Evolutionary conservation across 1,284 basidiomycete species (phyloP).

Genomic region (Porogramme epimiltina): DNA sequence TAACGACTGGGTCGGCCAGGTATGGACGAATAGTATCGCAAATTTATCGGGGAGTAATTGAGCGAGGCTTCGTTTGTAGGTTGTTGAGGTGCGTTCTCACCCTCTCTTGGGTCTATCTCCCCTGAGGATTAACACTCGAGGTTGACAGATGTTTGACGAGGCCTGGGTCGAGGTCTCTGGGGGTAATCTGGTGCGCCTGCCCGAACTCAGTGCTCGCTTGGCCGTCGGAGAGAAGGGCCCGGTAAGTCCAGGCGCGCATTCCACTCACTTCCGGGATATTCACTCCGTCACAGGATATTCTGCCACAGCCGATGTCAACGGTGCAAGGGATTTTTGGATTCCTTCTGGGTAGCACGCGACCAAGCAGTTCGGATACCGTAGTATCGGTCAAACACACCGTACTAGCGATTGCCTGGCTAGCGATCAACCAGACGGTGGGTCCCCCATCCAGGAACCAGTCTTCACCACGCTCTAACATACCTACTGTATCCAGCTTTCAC

Average conservation of each 20-base stretch:
- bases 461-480: neutral
- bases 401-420: slow-evolving; percentile 86
- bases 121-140: neutral
- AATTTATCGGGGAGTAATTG: slow-evolving; percentile 7
- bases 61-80: slow-evolving; percentile 33
- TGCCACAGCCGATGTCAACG: slow-evolving; percentile 52
- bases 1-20: slow-evolving; percentile 91
- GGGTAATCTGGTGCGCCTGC: slow-evolving; percentile 65
- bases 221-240: slow-evolving; percentile 71
- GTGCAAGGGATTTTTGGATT: slow-evolving; percentile 50
- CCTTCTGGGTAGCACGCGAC: slow-evolving; percentile 45
- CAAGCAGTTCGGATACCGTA: slow-evolving; percentile 58
- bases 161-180: slow-evolving; percentile 64
- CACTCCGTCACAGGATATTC: slow-evolving; percentile 54
- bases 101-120: neutral
- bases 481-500: slow-evolving; percentile 54
- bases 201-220: slow-evolving; percentile 74
- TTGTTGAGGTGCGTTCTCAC: slow-evolving; percentile 48
- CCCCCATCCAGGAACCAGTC: neutral
- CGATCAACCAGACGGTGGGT: slow-evolving; percentile 82
- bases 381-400: slow-evolving; percentile 79
- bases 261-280: too few relatives aligned
- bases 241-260: slow-evolving; percentile 40
- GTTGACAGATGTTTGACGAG: slow-evolving; percentile 82
- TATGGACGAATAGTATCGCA: slow-evolving; percentile 35